A percentile compares a stretch with the other conserved stretches of the same genome.
Conservation (phyloP, 352 stramenopile species). For the Phytophthora lateralis region DNA sequence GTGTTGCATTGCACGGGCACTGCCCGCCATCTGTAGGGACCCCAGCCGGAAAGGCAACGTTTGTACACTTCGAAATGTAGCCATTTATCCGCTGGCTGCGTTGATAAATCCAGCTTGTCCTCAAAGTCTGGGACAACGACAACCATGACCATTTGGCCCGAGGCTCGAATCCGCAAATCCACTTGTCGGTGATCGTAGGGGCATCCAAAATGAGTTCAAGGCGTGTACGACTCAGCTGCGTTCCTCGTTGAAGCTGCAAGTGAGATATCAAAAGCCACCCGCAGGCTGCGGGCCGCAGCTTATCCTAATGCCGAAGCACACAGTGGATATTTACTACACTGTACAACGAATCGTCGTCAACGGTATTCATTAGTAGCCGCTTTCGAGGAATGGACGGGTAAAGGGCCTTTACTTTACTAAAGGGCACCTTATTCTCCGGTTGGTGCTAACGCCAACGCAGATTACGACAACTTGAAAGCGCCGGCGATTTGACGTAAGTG, state of each 20-base stretch:
- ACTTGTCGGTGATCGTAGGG: constrained; percentile 23
- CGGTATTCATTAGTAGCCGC: too few relatives aligned
- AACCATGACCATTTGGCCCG: not conserved
- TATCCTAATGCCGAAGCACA: too few relatives aligned
- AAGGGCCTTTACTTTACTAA: too few relatives aligned
- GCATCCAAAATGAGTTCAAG: constrained; percentile 21
- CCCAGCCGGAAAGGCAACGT: not conserved
- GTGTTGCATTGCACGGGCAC: constrained; percentile 5
- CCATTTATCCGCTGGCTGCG: not conserved
- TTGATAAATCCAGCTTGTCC: constrained; percentile 3
- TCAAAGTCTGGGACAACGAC: not conserved
- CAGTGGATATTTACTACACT: not conserved
- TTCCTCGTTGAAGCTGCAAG: not conserved
- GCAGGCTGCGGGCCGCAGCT: too few relatives aligned
- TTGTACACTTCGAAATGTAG: not conserved
- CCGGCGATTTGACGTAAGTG: constrained; percentile 23
- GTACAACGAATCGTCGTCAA: too few relatives aligned
- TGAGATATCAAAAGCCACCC: not conserved
- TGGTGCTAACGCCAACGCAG: constrained; percentile 5
- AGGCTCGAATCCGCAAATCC: constrained; percentile 24
- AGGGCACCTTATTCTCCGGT: not conserved
- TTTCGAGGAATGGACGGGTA: too few relatives aligned
- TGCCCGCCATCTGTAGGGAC: not conserved
- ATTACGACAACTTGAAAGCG: constrained; percentile 18
- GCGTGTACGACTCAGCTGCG: constrained; percentile 10